Evolutionary conservation across 352 stramenopile genomes (phyloP).

Genomic region (Aphanomyces stellatus): DNA sequence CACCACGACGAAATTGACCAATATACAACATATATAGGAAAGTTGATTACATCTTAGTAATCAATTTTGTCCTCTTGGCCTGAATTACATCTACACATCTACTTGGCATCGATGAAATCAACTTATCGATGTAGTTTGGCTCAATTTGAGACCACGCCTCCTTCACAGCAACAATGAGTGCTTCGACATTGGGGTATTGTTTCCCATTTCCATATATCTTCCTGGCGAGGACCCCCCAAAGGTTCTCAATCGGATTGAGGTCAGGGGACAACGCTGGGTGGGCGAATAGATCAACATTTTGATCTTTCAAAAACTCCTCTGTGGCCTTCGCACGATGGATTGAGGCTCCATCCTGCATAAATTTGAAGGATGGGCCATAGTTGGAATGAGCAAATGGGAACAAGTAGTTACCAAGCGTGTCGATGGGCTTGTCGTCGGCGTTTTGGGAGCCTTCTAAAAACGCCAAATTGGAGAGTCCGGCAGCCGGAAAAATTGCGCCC

Average conservation of each 20-base stretch:
- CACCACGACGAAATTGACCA: too few relatives aligned
- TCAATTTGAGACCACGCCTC: not conserved
- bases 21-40: too few relatives aligned
- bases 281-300: not conserved
- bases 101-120: too few relatives aligned
- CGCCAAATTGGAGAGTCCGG: not conserved
- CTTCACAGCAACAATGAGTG: not conserved
- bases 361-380: not conserved
- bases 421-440: not conserved
- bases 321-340: not conserved
- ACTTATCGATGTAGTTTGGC: too few relatives aligned
- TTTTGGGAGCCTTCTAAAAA: not conserved
- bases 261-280: not conserved
- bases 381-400: not conserved
- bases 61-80: too few relatives aligned
- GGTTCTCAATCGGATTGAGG: not conserved
- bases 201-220: not conserved
- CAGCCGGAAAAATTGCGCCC: not conserved
- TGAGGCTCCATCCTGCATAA: not conserved
- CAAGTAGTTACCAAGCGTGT: not conserved
- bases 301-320: not conserved
- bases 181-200: not conserved
- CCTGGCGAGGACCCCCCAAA: not conserved
- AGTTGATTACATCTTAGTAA: too few relatives aligned
- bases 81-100: too few relatives aligned